These are phyloP conservation scores for Sicyos baderoa DNA, from an alignment of 306 rosid genomes.

Conservation along the genomic window DNA sequence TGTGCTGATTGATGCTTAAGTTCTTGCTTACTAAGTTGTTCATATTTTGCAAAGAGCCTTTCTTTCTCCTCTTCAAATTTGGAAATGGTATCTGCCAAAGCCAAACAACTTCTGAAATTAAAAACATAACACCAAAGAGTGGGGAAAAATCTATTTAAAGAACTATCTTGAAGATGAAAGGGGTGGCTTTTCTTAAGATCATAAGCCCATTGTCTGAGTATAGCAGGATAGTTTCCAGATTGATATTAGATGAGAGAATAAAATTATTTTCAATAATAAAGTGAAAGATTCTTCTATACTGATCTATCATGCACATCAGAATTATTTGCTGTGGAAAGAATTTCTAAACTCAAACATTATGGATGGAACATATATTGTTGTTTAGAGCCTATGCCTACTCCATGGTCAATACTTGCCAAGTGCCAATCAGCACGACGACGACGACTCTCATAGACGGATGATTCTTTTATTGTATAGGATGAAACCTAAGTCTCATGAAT, in stretches of 20 bases:
- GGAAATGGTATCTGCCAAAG: constrained; percentile 56
- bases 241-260: not conserved
- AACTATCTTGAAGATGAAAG: not conserved
- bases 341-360: not conserved
- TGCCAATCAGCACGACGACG: not conserved
- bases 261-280: not conserved
- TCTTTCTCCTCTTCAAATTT: constrained; percentile 90
- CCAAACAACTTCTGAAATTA: not conserved
- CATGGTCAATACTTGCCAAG: not conserved
- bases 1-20: not conserved
- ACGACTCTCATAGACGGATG: not conserved
- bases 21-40: constrained; percentile 68
- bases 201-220: not conserved
- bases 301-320: not conserved
- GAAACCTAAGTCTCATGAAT: not conserved
- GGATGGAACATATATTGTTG: not conserved
- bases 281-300: not conserved
- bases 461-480: not conserved
- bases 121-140: not conserved
- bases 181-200: not conserved
- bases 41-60: constrained; percentile 62
- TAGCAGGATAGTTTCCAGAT: not conserved
- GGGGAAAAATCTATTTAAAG: not conserved
- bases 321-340: not conserved
- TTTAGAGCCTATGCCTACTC: not conserved